phyloP scores from a whole-genome alignment of 2,329 filamentous ascomycete genomes.

The Fonsecaea nubica region DNA sequence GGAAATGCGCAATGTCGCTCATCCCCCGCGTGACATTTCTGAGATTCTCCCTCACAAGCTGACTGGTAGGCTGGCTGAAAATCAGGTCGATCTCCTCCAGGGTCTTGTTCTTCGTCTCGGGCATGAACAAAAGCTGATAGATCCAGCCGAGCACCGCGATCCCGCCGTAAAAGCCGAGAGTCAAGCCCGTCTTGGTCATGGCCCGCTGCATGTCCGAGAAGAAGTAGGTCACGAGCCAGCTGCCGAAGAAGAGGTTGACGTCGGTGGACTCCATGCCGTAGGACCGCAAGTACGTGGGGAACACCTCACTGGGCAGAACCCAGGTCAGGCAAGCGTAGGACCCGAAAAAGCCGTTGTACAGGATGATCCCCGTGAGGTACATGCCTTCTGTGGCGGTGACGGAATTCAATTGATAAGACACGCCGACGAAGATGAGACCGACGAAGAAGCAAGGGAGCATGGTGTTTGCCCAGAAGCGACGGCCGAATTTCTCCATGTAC shows the following conservation, averaged over 20 bases:
- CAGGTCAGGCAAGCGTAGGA: constrained; percentile 69
- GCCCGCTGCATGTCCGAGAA: constrained; percentile 72
- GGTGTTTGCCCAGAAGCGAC: constrained; percentile 75
- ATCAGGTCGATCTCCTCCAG: constrained; percentile 33
- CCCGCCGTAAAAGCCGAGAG: constrained; percentile 75
- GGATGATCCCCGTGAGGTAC: constrained; percentile 70
- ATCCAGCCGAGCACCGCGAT: constrained; percentile 74
- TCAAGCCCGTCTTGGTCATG: constrained; percentile 70
- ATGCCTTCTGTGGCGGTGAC: constrained; percentile 61
- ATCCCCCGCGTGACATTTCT: constrained; percentile 54
- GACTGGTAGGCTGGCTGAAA: constrained; percentile 63
- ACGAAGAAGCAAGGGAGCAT: constrained; percentile 76
- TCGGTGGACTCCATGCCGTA: constrained; percentile 77
- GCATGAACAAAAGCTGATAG: constrained; percentile 66
- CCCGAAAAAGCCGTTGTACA: constrained; percentile 74
- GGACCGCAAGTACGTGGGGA: constrained; percentile 73
- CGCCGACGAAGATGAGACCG: constrained; percentile 70
- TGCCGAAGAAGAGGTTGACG: constrained; percentile 71
- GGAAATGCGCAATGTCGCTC: constrained; percentile 52
- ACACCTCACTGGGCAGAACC: constrained; percentile 72
- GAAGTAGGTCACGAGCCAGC: constrained; percentile 78
- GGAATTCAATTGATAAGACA: constrained; percentile 65
- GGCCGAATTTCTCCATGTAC: constrained; percentile 74
- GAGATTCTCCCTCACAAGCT: constrained; percentile 67
- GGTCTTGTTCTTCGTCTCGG: constrained; percentile 61